Evolutionary conservation across 2,329 filamentous ascomycete species (phyloP).

Genomic region (Elsinoe fawcettii): DNA sequence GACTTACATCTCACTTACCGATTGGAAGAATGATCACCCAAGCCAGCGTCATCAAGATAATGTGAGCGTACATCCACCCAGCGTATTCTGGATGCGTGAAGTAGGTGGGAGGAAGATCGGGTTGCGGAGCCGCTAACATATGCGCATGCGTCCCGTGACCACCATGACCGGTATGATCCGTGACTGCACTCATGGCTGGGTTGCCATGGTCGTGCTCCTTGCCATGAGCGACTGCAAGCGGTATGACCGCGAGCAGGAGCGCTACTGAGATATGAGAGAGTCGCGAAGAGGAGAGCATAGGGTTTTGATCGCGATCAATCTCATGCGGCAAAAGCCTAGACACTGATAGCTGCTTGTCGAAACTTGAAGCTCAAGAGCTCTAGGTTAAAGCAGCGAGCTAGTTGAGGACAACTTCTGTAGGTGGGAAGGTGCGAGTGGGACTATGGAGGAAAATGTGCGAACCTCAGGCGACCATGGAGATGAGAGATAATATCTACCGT

Average conservation of each 20-base stretch:
- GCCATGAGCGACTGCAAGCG: slow-evolving; percentile 36
- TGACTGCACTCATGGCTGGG: slow-evolving; percentile 23
- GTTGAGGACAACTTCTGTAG: background rate
- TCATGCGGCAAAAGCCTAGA: background rate
- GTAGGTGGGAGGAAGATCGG: slow-evolving; percentile 39
- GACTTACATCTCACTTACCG: slow-evolving; percentile 44
- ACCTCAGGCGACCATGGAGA: background rate
- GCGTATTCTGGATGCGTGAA: slow-evolving; percentile 50
- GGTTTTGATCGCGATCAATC: background rate
- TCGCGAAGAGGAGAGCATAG: background rate
- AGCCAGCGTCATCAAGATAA: slow-evolving; percentile 59
- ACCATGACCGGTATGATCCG: slow-evolving; percentile 18
- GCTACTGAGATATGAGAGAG: slow-evolving; percentile 18
- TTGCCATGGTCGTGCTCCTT: slow-evolving; percentile 22
- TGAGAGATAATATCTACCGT: background rate
- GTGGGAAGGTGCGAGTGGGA: background rate
- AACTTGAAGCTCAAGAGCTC: too few relatives aligned
- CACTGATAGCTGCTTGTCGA: background rate
- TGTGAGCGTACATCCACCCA: slow-evolving; percentile 59
- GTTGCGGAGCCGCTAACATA: slow-evolving; percentile 12
- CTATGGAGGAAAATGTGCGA: background rate
- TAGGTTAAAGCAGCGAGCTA: background rate
- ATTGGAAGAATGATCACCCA: slow-evolving; percentile 69
- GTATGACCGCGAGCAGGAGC: slow-evolving; percentile 35
- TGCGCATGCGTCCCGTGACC: slow-evolving; percentile 18